Base-by-base conservation (phyloP, 2,329 filamentous ascomycete species). In the Penicillium sp. region DNA sequence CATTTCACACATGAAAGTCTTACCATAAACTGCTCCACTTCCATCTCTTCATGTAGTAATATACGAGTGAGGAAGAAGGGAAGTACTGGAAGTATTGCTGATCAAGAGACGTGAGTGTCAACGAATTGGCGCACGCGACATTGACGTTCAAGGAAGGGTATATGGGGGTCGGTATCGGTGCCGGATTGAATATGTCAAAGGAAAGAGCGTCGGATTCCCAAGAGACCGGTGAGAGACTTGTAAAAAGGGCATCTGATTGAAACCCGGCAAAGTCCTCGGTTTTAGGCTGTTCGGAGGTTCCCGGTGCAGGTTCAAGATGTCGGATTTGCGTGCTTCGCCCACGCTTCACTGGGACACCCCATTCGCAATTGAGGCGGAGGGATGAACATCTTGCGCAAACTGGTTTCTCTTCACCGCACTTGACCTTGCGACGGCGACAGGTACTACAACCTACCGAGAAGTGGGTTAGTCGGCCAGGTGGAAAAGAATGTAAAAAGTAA, bases 41-140 rank as follows among this genome's bases (percentile, higher is more conserved):
- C 70, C 71, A 76, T 25, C 67, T 63, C 53, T 76, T 76, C 67
- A 75, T 73, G 33, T 75, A 73, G 41, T 70, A 71, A 48, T 69
- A 70, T 0, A 73, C 68, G 41, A 74, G 64, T 0, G 69, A 70
- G 12, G 71, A 73, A 7, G 69, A 70, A 7, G 69, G 72, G 21
- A 74, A 73, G 47, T 72, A 74, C 50, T 69, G 62, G 10, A 75
- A 72, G 57, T 71, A 72, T 50, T 69, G 68, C 35, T 62, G 70
- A 52, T 75, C 73, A 56, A 70, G 68, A n/a, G 68, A 65, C 15
- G 68, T 68, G 21, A 76, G 68, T 10, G 67, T 61, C 38, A 76
- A 61, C 21, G 74, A 72, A 50, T 75, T 76, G 43, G 71, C 63
- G 47, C 72, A 74, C 4, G 65, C 50, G 21, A 69, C 25, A 15